These are phyloP conservation scores for Vitis rotundifolia DNA, from an alignment of 164 flowering plant genomes.

Conservation along the genomic window DNA sequence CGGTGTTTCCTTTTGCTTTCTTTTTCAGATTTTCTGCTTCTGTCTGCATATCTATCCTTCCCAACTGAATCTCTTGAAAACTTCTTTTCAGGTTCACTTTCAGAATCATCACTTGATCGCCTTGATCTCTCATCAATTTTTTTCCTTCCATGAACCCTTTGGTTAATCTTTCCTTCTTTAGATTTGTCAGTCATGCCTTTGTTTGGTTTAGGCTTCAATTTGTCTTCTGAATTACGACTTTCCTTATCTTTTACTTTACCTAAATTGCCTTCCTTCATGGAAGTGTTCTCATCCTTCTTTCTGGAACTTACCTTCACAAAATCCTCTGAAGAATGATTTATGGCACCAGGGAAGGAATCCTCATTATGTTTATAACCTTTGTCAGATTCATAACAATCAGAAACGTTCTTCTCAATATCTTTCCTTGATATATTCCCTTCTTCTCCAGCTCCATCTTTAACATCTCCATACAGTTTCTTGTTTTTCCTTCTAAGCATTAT, in stretches of 20 bases:
- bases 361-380: slow-evolving; percentile 18
- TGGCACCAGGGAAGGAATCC: slow-evolving; percentile 16
- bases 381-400: slow-evolving; percentile 28
- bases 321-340: slow-evolving; percentile 26
- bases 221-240: slow-evolving; percentile 23
- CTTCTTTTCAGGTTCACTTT: slow-evolving; percentile 33
- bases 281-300: slow-evolving; percentile 35
- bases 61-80: slow-evolving; percentile 25
- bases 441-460: slow-evolving; percentile 24
- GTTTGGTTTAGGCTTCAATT: slow-evolving; percentile 22
- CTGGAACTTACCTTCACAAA: slow-evolving; percentile 27
- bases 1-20: slow-evolving; percentile 55
- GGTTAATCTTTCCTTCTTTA: not conserved
- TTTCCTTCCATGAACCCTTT: slow-evolving; percentile 18
- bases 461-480: slow-evolving; percentile 40
- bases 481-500: slow-evolving; percentile 71
- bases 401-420: slow-evolving; percentile 20
- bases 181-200: slow-evolving; percentile 27
- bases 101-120: slow-evolving; percentile 18
- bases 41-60: slow-evolving; percentile 39
- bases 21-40: slow-evolving; percentile 42
- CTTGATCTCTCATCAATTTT: slow-evolving; percentile 22
- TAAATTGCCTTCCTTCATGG: slow-evolving; percentile 21
- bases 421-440: slow-evolving; percentile 11
- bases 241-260: slow-evolving; percentile 32